Conservation (phyloP, 176 grass and related monocot species). For the Phyllostachys edulis region DNA sequence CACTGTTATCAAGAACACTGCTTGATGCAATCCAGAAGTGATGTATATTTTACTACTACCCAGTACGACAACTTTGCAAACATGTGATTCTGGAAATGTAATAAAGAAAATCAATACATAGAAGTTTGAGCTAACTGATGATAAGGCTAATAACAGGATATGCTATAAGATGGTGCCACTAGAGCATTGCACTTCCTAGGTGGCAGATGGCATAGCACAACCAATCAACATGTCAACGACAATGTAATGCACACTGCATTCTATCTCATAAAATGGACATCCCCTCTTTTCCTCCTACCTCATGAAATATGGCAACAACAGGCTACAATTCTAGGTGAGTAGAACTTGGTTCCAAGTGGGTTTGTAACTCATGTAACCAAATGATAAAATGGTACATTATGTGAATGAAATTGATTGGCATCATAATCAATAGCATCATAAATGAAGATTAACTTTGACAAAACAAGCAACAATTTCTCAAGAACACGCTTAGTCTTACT, state of each 20-base stretch:
- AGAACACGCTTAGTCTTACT: conserved; percentile 37
- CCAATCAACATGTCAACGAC: neutral
- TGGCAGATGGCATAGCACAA: neutral
- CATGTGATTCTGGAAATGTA: neutral
- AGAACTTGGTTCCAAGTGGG: neutral
- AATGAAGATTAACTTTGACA: neutral
- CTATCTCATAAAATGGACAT: neutral
- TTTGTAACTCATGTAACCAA: neutral
- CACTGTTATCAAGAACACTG: neutral
- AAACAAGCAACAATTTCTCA: neutral
- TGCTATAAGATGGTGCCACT: neutral
- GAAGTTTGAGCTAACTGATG: neutral
- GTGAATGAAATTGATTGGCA: neutral
- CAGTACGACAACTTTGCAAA: neutral
- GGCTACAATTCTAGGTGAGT: neutral
- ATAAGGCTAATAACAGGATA: neutral
- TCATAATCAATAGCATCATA: neutral
- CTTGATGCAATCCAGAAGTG: neutral
- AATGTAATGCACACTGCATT: neutral
- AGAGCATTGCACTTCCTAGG: neutral
- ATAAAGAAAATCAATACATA: neutral
- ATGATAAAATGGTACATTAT: neutral
- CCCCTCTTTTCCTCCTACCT: neutral
- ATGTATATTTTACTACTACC: neutral
- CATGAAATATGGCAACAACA: neutral